Evolutionary conservation across 1,139 yeast species (phyloP), one percentile per base, ranked within the genome.

Genomic region (Kodamaea fungicola): DNA sequence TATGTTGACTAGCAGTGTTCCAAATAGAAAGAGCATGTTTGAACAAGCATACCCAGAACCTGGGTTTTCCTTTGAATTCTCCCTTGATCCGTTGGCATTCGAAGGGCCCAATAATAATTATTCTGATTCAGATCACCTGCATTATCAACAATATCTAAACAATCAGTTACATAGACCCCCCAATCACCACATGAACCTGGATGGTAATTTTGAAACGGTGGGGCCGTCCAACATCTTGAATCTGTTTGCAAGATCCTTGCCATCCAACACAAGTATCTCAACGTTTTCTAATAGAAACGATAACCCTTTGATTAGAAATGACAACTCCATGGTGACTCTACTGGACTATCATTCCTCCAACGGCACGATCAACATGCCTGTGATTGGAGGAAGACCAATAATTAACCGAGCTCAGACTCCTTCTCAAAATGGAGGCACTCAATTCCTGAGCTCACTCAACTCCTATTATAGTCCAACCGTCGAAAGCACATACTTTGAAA

Each of bases 21-120:
- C 35, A 12, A 33, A 37, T 22, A 39, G 35, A 5, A 24, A 36
- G 7, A 37, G 33, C n/a, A 25, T 26, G 12, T 26, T 26, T 10
- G 9, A 30, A 21, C 10, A 22, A 30, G n/a, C 40, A n/a, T 12
- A 32, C n/a, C 33, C 27, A 10, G 37, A 31, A 10, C 37, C 31
- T 6, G 38, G 32, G 22, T 34, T 38, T 26, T 39, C 44, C 22
- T 40, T 57, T 45, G 57, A 58, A 26, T 62, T 63, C 41, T 52
- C 59, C 32, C 54, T 63, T 28, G 67, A 62, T 34, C 66, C 66
- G 6, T 49, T 61, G 34, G 67, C 67, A 2, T 62, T 56, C 43
- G 69, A 62, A 32, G 67, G 66, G 7, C 66, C 67, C 21, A 46
- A 46, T 36, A 50, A 48, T 30, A 56, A 54, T 36, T 52, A 44